Conservation (phyloP, 108 stramenopile species). For the Pseudonitzschia multistriata region DNA sequence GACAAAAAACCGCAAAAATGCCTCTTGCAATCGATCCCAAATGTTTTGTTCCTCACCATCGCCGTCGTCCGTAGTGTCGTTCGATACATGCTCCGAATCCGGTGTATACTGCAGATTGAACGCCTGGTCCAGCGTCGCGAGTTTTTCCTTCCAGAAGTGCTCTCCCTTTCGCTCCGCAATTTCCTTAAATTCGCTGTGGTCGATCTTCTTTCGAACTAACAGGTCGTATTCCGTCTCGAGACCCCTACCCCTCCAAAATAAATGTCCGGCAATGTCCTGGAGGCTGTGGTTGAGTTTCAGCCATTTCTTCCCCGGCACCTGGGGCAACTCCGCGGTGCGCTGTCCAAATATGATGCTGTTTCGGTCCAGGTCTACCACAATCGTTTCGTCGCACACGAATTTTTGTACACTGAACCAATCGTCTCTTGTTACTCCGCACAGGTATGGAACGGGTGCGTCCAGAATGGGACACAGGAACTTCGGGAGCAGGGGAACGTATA, state of each 20-base stretch:
- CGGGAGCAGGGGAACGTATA: slow-evolving; percentile 88
- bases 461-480: slow-evolving; percentile 79
- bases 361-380: slow-evolving; percentile 88
- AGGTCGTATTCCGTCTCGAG: slow-evolving; percentile 49
- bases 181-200: slow-evolving; percentile 14
- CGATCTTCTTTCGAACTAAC: slow-evolving; percentile 4
- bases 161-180: slow-evolving; percentile 34
- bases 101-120: slow-evolving; percentile 76
- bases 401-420: slow-evolving; percentile 68
- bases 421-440: slow-evolving; percentile 84
- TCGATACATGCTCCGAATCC: slow-evolving; percentile 36
- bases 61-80: slow-evolving; percentile 33
- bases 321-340: slow-evolving; percentile 53
- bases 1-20: slow-evolving; percentile 86
- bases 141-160: slow-evolving; percentile 72
- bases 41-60: slow-evolving; percentile 48
- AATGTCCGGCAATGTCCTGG: slow-evolving; percentile 69
- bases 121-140: slow-evolving; percentile 69
- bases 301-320: slow-evolving; percentile 68
- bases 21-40: slow-evolving; percentile 90
- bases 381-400: slow-evolving; percentile 74
- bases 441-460: slow-evolving; percentile 89
- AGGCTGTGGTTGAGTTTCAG: slow-evolving; percentile 64
- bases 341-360: slow-evolving; percentile 70
- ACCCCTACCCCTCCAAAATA: slow-evolving; percentile 78